A percentile compares a stretch with the other conserved stretches of the same genome.
These are phyloP conservation scores for Hermanozyma aechmeae DNA, from an alignment of 805 yeast genomes.

Conservation along the genomic window DNA sequence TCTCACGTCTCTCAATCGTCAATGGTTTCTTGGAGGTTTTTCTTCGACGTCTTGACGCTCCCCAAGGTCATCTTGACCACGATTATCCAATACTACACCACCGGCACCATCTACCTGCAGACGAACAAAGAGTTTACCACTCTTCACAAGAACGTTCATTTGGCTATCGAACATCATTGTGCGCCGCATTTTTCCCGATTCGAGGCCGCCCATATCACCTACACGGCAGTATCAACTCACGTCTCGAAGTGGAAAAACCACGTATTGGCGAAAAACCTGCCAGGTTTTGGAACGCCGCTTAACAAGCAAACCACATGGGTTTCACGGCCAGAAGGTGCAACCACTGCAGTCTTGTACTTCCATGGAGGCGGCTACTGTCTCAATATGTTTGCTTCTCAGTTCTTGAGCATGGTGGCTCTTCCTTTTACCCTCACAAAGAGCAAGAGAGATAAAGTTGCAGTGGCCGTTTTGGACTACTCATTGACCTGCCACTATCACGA, in stretches of 20 bases:
- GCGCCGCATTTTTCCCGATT: slow-evolving; percentile 13
- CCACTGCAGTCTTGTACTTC: slow-evolving; percentile 10
- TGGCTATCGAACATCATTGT: slow-evolving; percentile 17
- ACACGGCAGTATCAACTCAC: slow-evolving; percentile 13
- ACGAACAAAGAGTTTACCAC: slow-evolving; percentile 22
- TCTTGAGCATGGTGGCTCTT: slow-evolving; percentile 15
- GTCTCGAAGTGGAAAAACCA: slow-evolving; percentile 7
- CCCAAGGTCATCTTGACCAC: slow-evolving; percentile 15
- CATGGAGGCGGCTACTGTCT: slow-evolving; percentile 21
- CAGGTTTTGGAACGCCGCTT: neutral
- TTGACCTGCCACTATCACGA: slow-evolving; percentile 11
- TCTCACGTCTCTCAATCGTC: too few species aligned
- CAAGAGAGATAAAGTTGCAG: slow-evolving; percentile 8
- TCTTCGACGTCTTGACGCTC: slow-evolving; percentile 12
- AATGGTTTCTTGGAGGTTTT: slow-evolving; percentile 13
- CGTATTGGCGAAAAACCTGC: slow-evolving; percentile 3
- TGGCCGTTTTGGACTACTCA: slow-evolving; percentile 16
- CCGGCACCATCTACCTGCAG: slow-evolving; percentile 20
- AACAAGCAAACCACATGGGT: neutral
- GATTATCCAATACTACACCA: slow-evolving; percentile 18
- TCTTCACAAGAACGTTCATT: slow-evolving; percentile 19
- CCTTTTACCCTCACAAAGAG: slow-evolving; percentile 12
- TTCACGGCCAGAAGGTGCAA: neutral
- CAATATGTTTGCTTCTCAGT: slow-evolving; percentile 13
- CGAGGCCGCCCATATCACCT: slow-evolving; percentile 14